These are phyloP conservation scores for Naganishia sp. DNA, from an alignment of 1,284 basidiomycete species.

Conservation along the genomic window DNA sequence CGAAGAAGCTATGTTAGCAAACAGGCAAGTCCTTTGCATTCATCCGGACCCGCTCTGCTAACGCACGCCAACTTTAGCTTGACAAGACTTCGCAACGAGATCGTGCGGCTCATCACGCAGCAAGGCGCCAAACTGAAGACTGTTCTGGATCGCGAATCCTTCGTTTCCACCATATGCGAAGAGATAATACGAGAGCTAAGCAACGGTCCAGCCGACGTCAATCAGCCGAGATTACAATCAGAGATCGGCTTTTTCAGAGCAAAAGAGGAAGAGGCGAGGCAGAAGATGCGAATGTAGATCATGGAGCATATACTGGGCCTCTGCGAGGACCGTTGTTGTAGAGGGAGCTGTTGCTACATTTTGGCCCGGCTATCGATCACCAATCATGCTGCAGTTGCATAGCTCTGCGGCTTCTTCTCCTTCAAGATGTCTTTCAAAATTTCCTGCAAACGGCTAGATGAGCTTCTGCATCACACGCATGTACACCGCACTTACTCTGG, in stretches of 20 bases:
- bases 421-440: slow-evolving; percentile 54
- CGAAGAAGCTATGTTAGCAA: slow-evolving; percentile 75
- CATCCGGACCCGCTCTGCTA: too few relatives aligned
- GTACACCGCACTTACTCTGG: slow-evolving; percentile 14
- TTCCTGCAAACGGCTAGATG: slow-evolving; percentile 38
- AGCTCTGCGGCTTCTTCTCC: slow-evolving; percentile 40
- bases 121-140: slow-evolving; percentile 69
- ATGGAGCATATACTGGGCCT: too few relatives aligned
- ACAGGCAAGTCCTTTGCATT: slow-evolving; percentile 4
- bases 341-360: too few relatives aligned
- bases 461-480: background rate
- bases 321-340: too few relatives aligned
- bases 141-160: slow-evolving; percentile 62
- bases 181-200: slow-evolving; percentile 73
- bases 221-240: slow-evolving; percentile 62
- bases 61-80: slow-evolving; percentile 60
- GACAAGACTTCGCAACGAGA: slow-evolving; percentile 77
- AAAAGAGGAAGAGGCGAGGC: slow-evolving; percentile 61
- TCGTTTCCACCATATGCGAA: slow-evolving; percentile 73
- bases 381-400: background rate
- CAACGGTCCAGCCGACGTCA: slow-evolving; percentile 56
- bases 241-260: slow-evolving; percentile 65
- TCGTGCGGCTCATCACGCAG: slow-evolving; percentile 72
- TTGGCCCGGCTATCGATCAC: background rate
- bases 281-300: slow-evolving; percentile 50